phyloP scores from a whole-genome alignment of 2,329 filamentous ascomycete species.

The Paraphoma sp. region DNA sequence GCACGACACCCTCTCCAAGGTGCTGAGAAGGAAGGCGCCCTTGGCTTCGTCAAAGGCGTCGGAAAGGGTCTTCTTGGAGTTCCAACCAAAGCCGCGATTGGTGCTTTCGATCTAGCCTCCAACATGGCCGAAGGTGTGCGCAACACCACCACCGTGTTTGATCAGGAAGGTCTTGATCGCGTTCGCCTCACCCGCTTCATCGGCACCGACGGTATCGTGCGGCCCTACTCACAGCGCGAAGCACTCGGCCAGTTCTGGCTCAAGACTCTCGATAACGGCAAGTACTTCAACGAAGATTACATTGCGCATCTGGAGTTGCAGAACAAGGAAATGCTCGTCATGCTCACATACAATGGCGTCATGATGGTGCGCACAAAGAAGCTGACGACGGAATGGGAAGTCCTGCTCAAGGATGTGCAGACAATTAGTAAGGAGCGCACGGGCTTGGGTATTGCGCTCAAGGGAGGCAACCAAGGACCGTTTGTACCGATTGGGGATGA shows the following conservation, averaged over 20 bases:
- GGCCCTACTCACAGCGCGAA: slow-evolving; percentile 92
- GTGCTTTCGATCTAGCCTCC: slow-evolving; percentile 94
- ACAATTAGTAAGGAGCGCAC: slow-evolving; percentile 97
- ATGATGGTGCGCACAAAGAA: slow-evolving; percentile 88
- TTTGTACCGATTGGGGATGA: slow-evolving; percentile 96
- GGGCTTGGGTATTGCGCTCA: slow-evolving; percentile 84
- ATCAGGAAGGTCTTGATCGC: slow-evolving; percentile 90
- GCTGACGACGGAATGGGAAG: slow-evolving; percentile 92
- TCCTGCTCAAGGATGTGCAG: slow-evolving; percentile 92
- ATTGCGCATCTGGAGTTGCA: slow-evolving; percentile 95
- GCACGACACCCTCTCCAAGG: slow-evolving; percentile 94
- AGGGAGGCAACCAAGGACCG: slow-evolving; percentile 90
- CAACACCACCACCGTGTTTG: slow-evolving; percentile 98
- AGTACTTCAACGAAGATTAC: slow-evolving; percentile 97
- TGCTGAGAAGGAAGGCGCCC: slow-evolving; percentile 90
- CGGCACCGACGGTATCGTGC: slow-evolving; percentile 88
- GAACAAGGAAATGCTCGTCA: slow-evolving; percentile 84
- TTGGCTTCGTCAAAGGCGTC: slow-evolving; percentile 96
- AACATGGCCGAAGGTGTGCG: slow-evolving; percentile 97
- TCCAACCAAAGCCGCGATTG: slow-evolving; percentile 96
- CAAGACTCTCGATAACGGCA: slow-evolving; percentile 96
- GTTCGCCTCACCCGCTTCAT: slow-evolving; percentile 94
- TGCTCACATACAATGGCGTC: slow-evolving; percentile 69
- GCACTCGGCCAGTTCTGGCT: slow-evolving; percentile 98
- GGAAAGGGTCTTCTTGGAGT: slow-evolving; percentile 93